phyloP scores from a whole-genome alignment of 129 eudicot genomes.

The Flaveria robusta region DNA sequence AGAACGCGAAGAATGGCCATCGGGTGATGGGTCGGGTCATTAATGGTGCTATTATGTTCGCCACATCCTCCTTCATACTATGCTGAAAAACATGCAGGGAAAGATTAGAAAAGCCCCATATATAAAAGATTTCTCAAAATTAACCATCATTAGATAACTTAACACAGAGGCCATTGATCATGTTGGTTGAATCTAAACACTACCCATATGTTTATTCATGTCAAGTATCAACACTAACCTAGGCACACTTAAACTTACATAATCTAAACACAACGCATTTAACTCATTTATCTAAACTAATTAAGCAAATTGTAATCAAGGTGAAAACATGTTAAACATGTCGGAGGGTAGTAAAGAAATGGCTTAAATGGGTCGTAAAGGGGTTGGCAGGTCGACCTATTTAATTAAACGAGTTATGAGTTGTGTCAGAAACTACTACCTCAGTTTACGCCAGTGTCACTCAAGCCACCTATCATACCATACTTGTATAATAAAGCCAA shows the following conservation, averaged over 20 bases:
- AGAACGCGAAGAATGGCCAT: conserved; percentile 93
- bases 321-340: background rate
- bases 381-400: background rate
- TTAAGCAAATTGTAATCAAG: background rate
- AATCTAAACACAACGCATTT: background rate
- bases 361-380: background rate
- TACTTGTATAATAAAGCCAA: background rate
- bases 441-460: background rate
- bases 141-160: too few relatives aligned
- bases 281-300: background rate
- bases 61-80: conserved; percentile 72
- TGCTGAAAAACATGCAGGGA: conserved; percentile 44
- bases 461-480: background rate
- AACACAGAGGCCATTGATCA: too few relatives aligned
- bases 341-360: background rate
- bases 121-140: too few relatives aligned
- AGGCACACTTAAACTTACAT: background rate
- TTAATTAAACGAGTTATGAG: background rate
- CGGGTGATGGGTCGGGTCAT: conserved; percentile 76
- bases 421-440: background rate
- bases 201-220: background rate
- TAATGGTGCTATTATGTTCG: conserved; percentile 73
- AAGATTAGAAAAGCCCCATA: background rate
- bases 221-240: background rate
- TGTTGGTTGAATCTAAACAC: too few relatives aligned